phyloP scores from a whole-genome alignment of 164 flowering plant species.

The Litsea cubeba region DNA sequence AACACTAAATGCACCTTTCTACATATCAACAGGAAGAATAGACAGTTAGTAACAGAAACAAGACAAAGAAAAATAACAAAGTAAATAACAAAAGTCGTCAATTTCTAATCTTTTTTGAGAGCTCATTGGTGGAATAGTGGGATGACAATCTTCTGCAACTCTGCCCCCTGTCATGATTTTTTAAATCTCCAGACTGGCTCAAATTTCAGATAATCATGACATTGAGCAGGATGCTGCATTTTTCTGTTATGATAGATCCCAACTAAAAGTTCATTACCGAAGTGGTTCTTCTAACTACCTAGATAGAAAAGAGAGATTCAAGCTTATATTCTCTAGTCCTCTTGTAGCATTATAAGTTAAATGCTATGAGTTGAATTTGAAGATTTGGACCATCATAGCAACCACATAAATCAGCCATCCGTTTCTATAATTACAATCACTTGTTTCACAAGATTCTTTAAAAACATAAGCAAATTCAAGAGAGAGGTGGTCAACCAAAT shows the following conservation, averaged over 20 bases:
- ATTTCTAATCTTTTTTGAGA: neutral
- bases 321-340: too few species aligned
- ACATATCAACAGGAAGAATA: slow-evolving; percentile 17
- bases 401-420: too few species aligned
- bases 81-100: neutral
- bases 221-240: neutral
- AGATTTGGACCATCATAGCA: too few species aligned
- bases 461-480: too few species aligned
- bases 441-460: too few species aligned
- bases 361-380: too few species aligned
- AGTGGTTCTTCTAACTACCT: neutral
- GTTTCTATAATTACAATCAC: too few species aligned
- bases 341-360: too few species aligned
- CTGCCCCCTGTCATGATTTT: neutral
- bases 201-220: neutral
- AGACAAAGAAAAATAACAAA: neutral
- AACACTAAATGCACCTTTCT: slow-evolving; percentile 96
- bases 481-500: too few species aligned
- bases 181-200: neutral
- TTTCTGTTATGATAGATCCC: neutral
- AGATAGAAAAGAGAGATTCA: too few species aligned
- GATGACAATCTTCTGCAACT: neutral
- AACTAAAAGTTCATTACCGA: neutral
- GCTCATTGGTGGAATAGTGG: neutral
- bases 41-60: neutral